Evolutionary conservation across 805 yeast species (phyloP), one percentile per base, ranked within the genome.

Genomic region (Hanseniaspora clermontiae): DNA sequence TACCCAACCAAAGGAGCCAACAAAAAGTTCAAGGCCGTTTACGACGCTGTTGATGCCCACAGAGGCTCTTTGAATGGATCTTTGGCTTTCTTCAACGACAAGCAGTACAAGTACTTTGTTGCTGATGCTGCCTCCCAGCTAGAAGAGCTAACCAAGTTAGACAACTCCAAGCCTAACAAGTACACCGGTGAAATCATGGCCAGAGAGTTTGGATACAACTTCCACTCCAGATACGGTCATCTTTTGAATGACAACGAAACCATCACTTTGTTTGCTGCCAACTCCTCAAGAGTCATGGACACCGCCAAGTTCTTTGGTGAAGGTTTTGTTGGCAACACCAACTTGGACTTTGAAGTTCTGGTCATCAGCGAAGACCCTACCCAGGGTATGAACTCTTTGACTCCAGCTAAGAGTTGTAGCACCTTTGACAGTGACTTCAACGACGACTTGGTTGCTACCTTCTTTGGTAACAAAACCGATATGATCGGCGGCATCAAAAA

Each of bases 401-500:
- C 80, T 20, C 74, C 80, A 19, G 68, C 73, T 51, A 62, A 68
- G 56, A 76, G 75, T 7, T 78, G 82, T 63, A 61, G 59, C 19
- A 66, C 68, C 20, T 76, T 64, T 60, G 63, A 75, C 58, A 61
- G 57, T 12, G 59, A 62, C 31, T 56, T 45, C 5, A 54, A 61
- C 43, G 57, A 57, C 36, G 63, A 59, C 14, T 42, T 62, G n/a
- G 36, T 59, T 24, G 61, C 53, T n/a, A 50, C 58, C 1, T 67
- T 63, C 57, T 51, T 39, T 27, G n/a, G 10, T 8, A 43, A 42
- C 36, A 58, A 63, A 5, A 55, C 59, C 6, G 57, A 55, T 3
- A 84, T 78, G 66, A 72, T 83, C 60, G 62, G 66, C 5, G 70
- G 65, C 24, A 87, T 87, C 34, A 75, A 82, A 5, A 65, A 66